These are phyloP conservation scores for Lentinula guzmanii DNA, from an alignment of 768 basidiomycete genomes.

Conservation along the genomic window DNA sequence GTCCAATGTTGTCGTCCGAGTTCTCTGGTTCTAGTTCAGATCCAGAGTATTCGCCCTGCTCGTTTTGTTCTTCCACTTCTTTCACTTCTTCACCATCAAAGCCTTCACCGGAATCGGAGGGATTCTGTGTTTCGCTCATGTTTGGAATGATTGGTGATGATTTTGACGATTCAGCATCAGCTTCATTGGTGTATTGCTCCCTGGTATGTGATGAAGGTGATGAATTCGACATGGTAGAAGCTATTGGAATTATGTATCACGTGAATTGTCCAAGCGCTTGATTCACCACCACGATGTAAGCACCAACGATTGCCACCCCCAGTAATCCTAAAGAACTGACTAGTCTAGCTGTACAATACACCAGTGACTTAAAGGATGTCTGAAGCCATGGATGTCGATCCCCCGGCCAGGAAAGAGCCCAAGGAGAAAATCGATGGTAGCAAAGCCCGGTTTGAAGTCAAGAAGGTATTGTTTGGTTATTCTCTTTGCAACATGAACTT, in stretches of 20 bases:
- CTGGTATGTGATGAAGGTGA: background rate
- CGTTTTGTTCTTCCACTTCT: slow-evolving; percentile 14
- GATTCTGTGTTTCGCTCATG: background rate
- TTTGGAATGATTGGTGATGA: background rate
- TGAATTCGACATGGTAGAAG: background rate
- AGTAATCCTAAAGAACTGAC: no score
- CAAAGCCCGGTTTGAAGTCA: slow-evolving; percentile 94
- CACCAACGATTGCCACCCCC: background rate
- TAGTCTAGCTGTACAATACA: no score
- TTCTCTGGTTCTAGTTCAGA: slow-evolving; percentile 13
- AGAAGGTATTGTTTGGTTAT: slow-evolving; percentile 63
- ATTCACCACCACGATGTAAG: background rate
- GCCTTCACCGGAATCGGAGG: background rate
- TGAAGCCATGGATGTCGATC: slow-evolving; percentile 67
- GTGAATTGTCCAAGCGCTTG: background rate
- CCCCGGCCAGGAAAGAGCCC: slow-evolving; percentile 37
- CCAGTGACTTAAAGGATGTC: slow-evolving; percentile 33
- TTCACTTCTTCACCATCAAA: slow-evolving; percentile 20
- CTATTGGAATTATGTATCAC: background rate
- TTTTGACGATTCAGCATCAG: slow-evolving; percentile 2
- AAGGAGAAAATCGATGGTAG: slow-evolving; percentile 49
- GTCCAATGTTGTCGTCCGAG: slow-evolving; percentile 11
- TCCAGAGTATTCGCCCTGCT: slow-evolving; percentile 18
- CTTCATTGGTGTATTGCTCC: background rate
- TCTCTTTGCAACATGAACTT: background rate